These are phyloP conservation scores for Murraya paniculata DNA, from an alignment of 345 rosid genomes.

Conservation along the genomic window DNA sequence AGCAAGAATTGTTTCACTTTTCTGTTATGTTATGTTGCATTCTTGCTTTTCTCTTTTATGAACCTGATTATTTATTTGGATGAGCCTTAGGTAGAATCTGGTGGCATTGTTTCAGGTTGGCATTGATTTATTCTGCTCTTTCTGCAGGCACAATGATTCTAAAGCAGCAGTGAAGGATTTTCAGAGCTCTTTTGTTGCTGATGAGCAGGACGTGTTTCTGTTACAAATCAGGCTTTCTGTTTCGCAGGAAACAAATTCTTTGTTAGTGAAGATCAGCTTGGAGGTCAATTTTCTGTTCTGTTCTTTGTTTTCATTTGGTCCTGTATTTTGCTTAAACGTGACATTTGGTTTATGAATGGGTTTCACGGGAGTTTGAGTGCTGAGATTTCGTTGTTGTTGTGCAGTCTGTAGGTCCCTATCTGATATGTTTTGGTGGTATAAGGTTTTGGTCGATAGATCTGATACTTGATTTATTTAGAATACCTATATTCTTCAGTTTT, in stretches of 20 bases:
- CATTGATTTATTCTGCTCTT: constrained; percentile 6
- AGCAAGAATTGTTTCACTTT: constrained; percentile 5
- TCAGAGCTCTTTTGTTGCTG: constrained; percentile 26
- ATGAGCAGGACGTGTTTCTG: constrained; percentile 53
- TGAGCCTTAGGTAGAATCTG: neutral
- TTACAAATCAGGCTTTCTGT: constrained; percentile 56
- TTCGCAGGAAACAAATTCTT: constrained; percentile 34
- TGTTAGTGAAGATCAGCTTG: constrained; percentile 50
- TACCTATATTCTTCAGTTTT: neutral
- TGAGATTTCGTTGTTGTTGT: neutral
- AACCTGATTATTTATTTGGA: neutral
- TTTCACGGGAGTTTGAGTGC: neutral
- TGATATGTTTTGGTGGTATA: neutral
- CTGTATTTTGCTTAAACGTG: neutral
- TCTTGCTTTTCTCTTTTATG: neutral
- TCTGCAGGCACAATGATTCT: constrained; percentile 49
- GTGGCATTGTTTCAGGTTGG: neutral
- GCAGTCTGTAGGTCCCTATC: constrained; percentile 9
- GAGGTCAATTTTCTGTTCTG: constrained; percentile 32
- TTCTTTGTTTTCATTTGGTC: constrained; percentile 6
- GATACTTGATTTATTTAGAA: constrained; percentile 5
- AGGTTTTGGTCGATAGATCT: constrained; percentile 20
- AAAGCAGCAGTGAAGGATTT: constrained; percentile 27
- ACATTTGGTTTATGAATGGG: neutral
- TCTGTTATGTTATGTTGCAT: neutral